A percentile compares a stretch with the other conserved stretches of the same genome.
These are phyloP conservation scores for Parastagonospora avenae DNA, from an alignment of 2,329 filamentous ascomycete genomes.

Conservation along the genomic window DNA sequence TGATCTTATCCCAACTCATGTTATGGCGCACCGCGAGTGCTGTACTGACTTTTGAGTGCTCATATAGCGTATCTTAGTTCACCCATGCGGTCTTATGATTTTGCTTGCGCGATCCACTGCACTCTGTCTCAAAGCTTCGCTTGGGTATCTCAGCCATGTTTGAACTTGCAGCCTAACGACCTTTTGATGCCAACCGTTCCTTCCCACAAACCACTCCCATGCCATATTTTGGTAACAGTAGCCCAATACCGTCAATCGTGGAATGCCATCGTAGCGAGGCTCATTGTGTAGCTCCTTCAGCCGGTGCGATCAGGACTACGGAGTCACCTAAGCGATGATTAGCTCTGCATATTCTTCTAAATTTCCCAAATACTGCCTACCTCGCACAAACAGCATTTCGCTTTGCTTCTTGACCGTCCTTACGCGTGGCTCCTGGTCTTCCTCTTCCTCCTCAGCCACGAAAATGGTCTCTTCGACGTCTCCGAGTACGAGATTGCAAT, in stretches of 20 bases:
- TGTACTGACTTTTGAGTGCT: too few relatives aligned
- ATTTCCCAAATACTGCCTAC: conserved; percentile 52
- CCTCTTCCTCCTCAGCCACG: conserved; percentile 85
- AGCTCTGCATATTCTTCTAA: neutral
- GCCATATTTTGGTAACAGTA: neutral
- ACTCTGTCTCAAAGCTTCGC: conserved; percentile 4
- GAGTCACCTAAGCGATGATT: conserved; percentile 50
- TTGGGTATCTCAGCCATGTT: conserved; percentile 30
- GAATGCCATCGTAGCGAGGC: conserved; percentile 5
- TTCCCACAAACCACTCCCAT: neutral
- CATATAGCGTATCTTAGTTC: too few relatives aligned
- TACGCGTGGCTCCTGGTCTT: conserved; percentile 64
- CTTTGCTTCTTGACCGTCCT: conserved; percentile 92
- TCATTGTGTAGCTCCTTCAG: conserved; percentile 37
- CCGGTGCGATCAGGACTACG: conserved; percentile 56
- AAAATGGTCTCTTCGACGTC: conserved; percentile 99
- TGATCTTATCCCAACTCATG: too few relatives aligned
- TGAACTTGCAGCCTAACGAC: neutral
- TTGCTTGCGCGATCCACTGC: too few relatives aligned
- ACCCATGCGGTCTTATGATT: too few relatives aligned
- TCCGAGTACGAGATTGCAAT: conserved; percentile 95
- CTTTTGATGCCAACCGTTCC: neutral
- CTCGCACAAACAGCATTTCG: conserved; percentile 98
- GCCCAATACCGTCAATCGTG: conserved; percentile 3
- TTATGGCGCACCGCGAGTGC: too few relatives aligned